Conservation (phyloP, 225 moss, liverwort and hornwort genomes). For the Anthoceros angustus region DNA sequence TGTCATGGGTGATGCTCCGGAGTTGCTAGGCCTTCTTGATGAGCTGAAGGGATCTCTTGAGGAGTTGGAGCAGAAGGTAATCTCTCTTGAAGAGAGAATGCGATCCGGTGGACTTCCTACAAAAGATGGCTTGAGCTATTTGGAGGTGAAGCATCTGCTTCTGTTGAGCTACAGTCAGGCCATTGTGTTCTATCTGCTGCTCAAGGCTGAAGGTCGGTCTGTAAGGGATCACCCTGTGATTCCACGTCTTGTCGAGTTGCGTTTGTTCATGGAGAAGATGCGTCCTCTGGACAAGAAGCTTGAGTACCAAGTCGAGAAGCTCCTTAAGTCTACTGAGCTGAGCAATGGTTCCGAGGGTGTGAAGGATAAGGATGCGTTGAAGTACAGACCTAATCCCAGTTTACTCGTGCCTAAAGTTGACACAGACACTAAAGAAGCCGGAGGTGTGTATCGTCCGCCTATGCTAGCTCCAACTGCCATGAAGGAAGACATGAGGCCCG, state of each 20-base stretch:
- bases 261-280: constrained; percentile 68
- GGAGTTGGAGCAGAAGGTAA: constrained; percentile 55
- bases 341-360: constrained; percentile 3
- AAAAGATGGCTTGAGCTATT: constrained; percentile 61
- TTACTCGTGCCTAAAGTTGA: constrained; percentile 82
- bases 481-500: constrained; percentile 52
- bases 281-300: constrained; percentile 41
- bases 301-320: constrained; percentile 25
- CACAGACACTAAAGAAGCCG: constrained; percentile 56
- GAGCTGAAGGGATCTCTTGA: constrained; percentile 64
- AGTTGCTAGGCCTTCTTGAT: constrained; percentile 55
- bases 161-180: constrained; percentile 85
- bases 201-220: constrained; percentile 84
- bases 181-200: constrained; percentile 72
- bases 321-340: constrained; percentile 13
- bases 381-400: constrained; percentile 70
- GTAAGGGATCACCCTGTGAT: constrained; percentile 87
- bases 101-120: constrained; percentile 38
- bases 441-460: constrained; percentile 75
- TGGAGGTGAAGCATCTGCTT: constrained; percentile 80
- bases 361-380: constrained; percentile 55
- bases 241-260: constrained; percentile 76
- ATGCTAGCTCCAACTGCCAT: constrained; percentile 87
- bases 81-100: constrained; percentile 71
- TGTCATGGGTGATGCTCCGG: constrained; percentile 92